Base-by-base conservation (phyloP, 2,329 filamentous ascomycete genomes). In the Fusarium coffeatum region DNA sequence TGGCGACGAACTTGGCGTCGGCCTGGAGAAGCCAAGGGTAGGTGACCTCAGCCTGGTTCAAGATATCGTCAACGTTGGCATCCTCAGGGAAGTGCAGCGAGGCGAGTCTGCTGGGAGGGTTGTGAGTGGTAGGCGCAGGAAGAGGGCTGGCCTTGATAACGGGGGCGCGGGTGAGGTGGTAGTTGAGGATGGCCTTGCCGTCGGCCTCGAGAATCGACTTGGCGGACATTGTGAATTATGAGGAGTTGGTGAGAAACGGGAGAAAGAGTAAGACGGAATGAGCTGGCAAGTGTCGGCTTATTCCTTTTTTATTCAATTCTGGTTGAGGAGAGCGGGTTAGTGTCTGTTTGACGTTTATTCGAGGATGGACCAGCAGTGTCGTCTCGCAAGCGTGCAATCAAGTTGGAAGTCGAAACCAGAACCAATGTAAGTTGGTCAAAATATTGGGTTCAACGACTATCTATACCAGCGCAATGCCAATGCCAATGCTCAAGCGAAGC, bases 141-240 rank as follows among this genome's bases (percentile, higher is more conserved):
- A 98, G 93, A 84, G 96, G 94, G 79, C 94, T 95, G 75, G 95
- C 93, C 92, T 98, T 98, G 90, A 99, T 97, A 83, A 97, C 92
- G 74, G 94, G 91, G 76, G 96, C 93, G 81, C 96, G 92, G 78
- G 96, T 98, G 85, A 99, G 94, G 88, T 98, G 96, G 89, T 98
- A 99, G 92, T 98, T 98, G 89, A 99, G 89, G 87, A 99, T 98
- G 89, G 96, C 96, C 92, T 99, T 99, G 90, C 96, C 96, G 87
- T 99, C 96, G 88, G 95, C 95, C 89, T 99, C 96, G 88, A 92
- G 86, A 81, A 99, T 98, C 76, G 95, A 92, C 87, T 99, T 99
- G 84, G 96, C 82, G 75, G 82, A 83, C 82, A 83, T 83, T 76
- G 65, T 80, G 78, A 71, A 72, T 72, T 74, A 73, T 66, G 68